Evolutionary conservation across 345 rosid genomes (phyloP).

Genomic region (Dovyalis caffra): DNA sequence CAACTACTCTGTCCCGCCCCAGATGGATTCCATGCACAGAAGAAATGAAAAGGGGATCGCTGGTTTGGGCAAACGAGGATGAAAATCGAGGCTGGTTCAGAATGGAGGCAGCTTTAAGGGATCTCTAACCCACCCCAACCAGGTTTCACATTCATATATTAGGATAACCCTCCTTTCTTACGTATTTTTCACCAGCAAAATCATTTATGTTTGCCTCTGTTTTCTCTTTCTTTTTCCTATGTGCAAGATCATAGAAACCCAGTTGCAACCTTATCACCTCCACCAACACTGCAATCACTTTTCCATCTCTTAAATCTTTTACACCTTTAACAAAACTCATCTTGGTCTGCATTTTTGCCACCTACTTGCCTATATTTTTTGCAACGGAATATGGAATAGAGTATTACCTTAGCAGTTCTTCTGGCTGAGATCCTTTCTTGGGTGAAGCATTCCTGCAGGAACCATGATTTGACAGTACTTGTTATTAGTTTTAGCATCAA

Average conservation of each 20-base stretch:
- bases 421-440: slow-evolving; percentile 42
- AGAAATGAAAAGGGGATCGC: no score
- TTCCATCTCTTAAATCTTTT: background rate
- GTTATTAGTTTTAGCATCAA: background rate
- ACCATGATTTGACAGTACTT: slow-evolving; percentile 7
- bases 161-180: no score
- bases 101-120: no score
- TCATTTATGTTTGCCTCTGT: background rate
- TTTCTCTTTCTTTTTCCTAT: background rate
- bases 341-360: background rate
- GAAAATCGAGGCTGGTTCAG: no score
- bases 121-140: no score
- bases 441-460: slow-evolving; percentile 42
- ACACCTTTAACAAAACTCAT: background rate
- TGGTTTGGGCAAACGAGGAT: no score
- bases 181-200: no score
- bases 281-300: no score
- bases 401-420: slow-evolving; percentile 76
- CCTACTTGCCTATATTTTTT: background rate
- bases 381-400: background rate
- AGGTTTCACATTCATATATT: no score
- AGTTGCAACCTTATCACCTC: background rate
- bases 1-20: background rate
- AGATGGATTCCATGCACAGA: background rate
- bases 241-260: background rate